A percentile compares a stretch with the other conserved stretches of the same genome.
Conservation (phyloP, 2,329 filamentous ascomycete genomes). For the Huntiella savannae region DNA sequence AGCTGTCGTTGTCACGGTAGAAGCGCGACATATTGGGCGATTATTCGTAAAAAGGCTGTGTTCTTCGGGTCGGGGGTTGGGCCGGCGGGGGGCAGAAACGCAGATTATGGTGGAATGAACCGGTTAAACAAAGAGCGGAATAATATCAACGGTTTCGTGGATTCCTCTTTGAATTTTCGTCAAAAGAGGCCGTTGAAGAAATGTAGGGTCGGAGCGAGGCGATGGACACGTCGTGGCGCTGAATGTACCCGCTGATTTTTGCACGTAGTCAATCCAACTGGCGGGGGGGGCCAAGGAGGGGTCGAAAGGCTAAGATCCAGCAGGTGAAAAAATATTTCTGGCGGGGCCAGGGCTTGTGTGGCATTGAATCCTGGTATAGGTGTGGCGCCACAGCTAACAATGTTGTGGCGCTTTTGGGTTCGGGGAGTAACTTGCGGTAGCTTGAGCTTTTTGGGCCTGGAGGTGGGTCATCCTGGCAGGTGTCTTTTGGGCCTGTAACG, state of each 20-base stretch:
- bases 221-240: constrained; percentile 10
- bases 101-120: neutral
- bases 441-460: neutral
- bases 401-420: neutral
- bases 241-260: constrained; percentile 9
- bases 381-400: neutral
- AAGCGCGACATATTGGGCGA: constrained; percentile 63
- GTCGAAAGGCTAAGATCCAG: constrained; percentile 10
- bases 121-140: too few species aligned
- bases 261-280: neutral
- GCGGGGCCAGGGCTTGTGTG: constrained; percentile 13
- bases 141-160: too few species aligned
- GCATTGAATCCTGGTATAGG: constrained; percentile 9
- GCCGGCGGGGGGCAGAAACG: neutral
- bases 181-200: neutral
- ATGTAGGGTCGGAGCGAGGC: constrained; percentile 10
- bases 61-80: neutral
- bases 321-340: constrained; percentile 11
- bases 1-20: constrained; percentile 90
- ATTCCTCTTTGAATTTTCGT: too few species aligned
- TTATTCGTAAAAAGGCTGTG: neutral
- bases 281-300: constrained; percentile 9
- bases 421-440: neutral
- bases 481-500: too few species aligned
- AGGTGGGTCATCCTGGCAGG: too few species aligned